Evolutionary conservation across 108 stramenopile genomes (phyloP).

Genomic region (Cylindrotheca fusiformis): DNA sequence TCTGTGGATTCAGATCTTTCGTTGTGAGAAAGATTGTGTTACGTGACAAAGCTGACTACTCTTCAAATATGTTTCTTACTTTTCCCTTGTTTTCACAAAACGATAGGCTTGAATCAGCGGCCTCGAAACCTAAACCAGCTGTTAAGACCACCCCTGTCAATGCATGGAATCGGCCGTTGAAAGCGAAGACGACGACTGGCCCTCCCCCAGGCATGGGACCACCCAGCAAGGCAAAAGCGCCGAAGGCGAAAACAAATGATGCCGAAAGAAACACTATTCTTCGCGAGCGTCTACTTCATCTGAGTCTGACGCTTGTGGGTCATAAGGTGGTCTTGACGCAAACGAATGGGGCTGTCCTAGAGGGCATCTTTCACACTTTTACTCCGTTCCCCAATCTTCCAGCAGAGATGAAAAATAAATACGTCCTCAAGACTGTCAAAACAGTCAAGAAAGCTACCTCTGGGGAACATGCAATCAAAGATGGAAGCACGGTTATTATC

Average conservation of each 20-base stretch:
- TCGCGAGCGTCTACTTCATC: slow-evolving; percentile 69
- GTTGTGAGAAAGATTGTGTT: not conserved
- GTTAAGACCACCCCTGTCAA: slow-evolving; percentile 21
- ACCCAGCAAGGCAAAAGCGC: slow-evolving; percentile 11
- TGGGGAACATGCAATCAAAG: slow-evolving; percentile 23
- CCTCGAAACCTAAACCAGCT: slow-evolving; percentile 20
- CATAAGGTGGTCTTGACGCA: slow-evolving; percentile 50
- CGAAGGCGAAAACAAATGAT: slow-evolving; percentile 10
- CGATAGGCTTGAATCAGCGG: slow-evolving; percentile 8
- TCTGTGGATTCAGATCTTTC: not conserved
- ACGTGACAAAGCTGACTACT: not conserved
- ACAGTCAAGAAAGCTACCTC: slow-evolving; percentile 21
- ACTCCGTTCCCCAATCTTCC: slow-evolving; percentile 51
- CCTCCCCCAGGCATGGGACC: slow-evolving; percentile 53
- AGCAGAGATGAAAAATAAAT: slow-evolving; percentile 45
- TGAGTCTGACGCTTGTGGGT: slow-evolving; percentile 62
- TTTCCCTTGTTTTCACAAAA: not conserved
- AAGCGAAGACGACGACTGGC: slow-evolving; percentile 13
- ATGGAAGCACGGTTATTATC: slow-evolving; percentile 57
- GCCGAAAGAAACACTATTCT: slow-evolving; percentile 10
- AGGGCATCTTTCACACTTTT: slow-evolving; percentile 76
- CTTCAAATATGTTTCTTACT: not conserved
- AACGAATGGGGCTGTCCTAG: slow-evolving; percentile 60
- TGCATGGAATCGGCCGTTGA: slow-evolving; percentile 38
- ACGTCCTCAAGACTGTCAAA: slow-evolving; percentile 59